Evolutionary conservation across 345 rosid genomes (phyloP), one percentile per base, ranked within the genome.

Genomic region (Salix udensis): DNA sequence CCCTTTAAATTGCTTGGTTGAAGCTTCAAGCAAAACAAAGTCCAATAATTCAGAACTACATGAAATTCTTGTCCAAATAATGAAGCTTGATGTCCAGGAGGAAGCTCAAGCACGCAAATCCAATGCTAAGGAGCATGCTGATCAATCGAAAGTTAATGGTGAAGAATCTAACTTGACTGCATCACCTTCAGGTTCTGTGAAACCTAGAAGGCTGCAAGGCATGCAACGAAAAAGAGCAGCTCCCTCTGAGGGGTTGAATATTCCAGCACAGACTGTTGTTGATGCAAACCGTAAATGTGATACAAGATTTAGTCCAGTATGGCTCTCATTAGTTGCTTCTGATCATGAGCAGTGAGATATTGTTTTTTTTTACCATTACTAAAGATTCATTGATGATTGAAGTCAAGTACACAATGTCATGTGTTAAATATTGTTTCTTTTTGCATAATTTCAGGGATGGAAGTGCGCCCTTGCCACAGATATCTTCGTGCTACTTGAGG

Each of bases 281-380:
- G 85, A 73, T 70, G 81, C 75, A 44, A 81, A 71, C 69, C 64
- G 66, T 48, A 70, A 74, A 66, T 21, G 14, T 73, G 85, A 79
- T 61, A 67, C 58, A 66, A 75, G 75, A 82, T 70, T 24, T 58
- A 44, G 34, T 79, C 85, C 88, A 28, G 65, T 84, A 58, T 86
- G 90, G 90, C 75, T 88, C 81, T 80, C 86, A 7, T 81, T 88
- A 48, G 72, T 81, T 61, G 86, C 90, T 74, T 77, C 88, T 16
- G 65, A 77, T 40, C 13, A 40, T 26, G 73, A 83, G 55, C 83
- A 73, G 91, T 88, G 74, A 81, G 85, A 52, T 55, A 50, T 79
- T n/a, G 11, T 34, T 40, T 18, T 71, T 71, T 71, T 40, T 71
- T 16, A 4, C 11, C 72, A 71, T 30, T 28, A 24, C 62, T 40